phyloP scores from a whole-genome alignment of 768 basidiomycete genomes.

The Leccinum disarticulatum region DNA sequence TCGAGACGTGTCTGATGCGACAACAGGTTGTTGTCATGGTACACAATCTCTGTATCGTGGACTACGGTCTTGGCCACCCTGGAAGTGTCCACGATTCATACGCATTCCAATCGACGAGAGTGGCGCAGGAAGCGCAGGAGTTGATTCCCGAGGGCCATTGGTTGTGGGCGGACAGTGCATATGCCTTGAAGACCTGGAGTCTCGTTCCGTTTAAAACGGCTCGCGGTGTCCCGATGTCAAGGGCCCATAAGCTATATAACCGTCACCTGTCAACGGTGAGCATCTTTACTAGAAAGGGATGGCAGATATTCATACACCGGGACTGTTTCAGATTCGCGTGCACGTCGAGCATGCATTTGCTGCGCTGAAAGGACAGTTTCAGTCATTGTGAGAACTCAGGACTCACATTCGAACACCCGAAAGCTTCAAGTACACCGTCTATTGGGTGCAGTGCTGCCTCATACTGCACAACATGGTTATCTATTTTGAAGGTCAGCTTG shows the following conservation, averaged over 20 bases:
- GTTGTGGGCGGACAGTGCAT: background rate
- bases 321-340: background rate
- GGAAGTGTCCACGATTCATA: background rate
- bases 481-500: background rate
- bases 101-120: background rate
- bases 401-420: background rate
- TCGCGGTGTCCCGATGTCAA: background rate
- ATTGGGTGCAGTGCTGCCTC: slow-evolving; percentile 1
- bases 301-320: background rate
- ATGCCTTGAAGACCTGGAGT: background rate
- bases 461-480: slow-evolving; percentile 6
- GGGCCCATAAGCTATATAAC: background rate
- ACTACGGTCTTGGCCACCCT: background rate
- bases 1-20: background rate
- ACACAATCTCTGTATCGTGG: background rate
- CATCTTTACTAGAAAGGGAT: too few relatives aligned
- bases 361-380: background rate
- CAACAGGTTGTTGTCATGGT: background rate
- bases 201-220: background rate
- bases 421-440: background rate
- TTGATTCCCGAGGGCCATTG: background rate
- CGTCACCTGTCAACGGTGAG: background rate
- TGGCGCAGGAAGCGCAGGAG: background rate
- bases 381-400: background rate
- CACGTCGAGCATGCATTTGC: background rate